Evolutionary conservation across 371 early-diverging fungal species (phyloP).

Genomic region (Neoconidiobolus thromboides): DNA sequence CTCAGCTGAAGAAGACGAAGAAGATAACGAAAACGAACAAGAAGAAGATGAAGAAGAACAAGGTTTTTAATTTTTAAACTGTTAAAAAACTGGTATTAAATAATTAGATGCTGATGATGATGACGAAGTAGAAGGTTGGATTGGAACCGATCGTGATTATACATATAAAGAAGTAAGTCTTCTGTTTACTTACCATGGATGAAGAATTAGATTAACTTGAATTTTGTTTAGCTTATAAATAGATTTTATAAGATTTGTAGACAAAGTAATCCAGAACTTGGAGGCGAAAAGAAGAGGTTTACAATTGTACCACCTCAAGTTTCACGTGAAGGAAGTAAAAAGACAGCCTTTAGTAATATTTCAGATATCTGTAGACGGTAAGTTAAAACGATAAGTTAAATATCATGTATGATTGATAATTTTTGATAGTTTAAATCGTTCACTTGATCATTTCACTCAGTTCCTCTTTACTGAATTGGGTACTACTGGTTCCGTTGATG

Average conservation of each 20-base stretch:
- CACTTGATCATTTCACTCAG: conserved; percentile 92
- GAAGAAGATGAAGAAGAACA: conserved; percentile 70
- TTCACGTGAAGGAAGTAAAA: conserved; percentile 85
- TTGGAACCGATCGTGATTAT: conserved; percentile 82
- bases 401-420: conserved; percentile 78
- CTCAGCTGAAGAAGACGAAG: conserved; percentile 54
- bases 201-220: background rate
- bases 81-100: background rate
- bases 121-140: conserved; percentile 55
- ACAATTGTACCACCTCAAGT: conserved; percentile 87
- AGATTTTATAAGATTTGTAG: conserved; percentile 83
- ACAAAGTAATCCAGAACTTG: conserved; percentile 87
- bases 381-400: background rate
- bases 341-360: conserved; percentile 88
- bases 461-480: conserved; percentile 98
- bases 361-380: conserved; percentile 77
- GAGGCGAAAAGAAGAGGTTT: conserved; percentile 81
- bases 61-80: conserved; percentile 6
- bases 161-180: conserved; percentile 65
- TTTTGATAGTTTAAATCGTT: conserved; percentile 65
- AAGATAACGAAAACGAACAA: conserved; percentile 43
- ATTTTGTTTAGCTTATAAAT: conserved; percentile 42
- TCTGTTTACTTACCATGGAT: background rate
- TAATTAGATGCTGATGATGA: conserved; percentile 9
- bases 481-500: conserved; percentile 94